Base-by-base conservation (phyloP, 2,329 filamentous ascomycete species). In the Emmonsiellopsis sp. region DNA sequence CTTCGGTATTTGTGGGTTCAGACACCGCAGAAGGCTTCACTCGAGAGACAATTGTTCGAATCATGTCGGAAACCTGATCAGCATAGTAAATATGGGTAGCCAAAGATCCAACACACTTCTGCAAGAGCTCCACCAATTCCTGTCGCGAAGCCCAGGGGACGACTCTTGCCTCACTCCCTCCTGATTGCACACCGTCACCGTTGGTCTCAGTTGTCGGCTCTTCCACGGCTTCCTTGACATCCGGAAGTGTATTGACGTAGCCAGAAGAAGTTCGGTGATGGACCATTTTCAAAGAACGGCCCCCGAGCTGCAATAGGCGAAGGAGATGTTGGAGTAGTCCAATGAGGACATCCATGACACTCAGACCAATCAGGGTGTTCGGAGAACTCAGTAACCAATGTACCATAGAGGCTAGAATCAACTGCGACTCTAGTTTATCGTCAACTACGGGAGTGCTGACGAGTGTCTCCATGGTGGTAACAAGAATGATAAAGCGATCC, bases 71-170 rank as follows among this genome's bases (percentile, higher is more conserved):
- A 53, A 97, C 88, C 69, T 98, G 93, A 62, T 97, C 92, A 1
- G 88, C 88, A 67, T 98, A 98, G 74, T 98, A 98, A 34, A 96
- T 85, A 65, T 98, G 93, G 0, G 88, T 95, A 2, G 91, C 90
- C 32, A 98, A 75, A 65, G 91, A 83, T n/a, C 89, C 89, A 56
- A 96, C 90, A 70, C 88, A 95, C 60, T 81, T 78, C 66, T 93
- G 85, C 13, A 97, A 78, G 34, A 84, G 81, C 36, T 75, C 69
- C 32, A 95, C 73, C 13, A 96, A 76, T 59, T 84, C 79, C 57
- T 78, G 77, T 49, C 84, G 79, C 13, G 71, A 66, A 2, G 68
- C 64, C 2, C 76, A 78, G 53, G 85, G 79, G 6, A 77, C 67
- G 32, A 71, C 65, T 7, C 17, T 42, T 17, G 69, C 67, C 14